Conservation (phyloP, 495 filamentous ascomycete species). For the Neurospora terricola region DNA sequence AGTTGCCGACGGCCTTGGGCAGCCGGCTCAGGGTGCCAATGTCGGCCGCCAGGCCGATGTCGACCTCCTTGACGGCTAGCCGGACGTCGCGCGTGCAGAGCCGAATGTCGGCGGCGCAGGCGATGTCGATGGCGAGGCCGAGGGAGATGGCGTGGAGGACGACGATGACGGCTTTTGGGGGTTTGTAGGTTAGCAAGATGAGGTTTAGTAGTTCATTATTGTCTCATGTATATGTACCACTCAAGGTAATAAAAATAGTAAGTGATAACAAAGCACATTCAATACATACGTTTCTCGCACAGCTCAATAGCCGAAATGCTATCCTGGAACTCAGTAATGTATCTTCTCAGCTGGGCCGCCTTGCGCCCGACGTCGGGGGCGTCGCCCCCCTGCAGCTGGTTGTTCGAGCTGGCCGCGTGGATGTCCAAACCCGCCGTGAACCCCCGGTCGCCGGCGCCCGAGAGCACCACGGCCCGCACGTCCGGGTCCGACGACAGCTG, state of each 20-base stretch:
- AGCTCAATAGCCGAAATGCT: conserved; percentile 66
- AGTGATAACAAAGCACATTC: background rate
- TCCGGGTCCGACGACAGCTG: conserved; percentile 60
- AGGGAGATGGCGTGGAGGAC: conserved; percentile 73
- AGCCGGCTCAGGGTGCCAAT: conserved; percentile 79
- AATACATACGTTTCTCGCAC: conserved; percentile 70
- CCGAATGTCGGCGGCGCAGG: conserved; percentile 69
- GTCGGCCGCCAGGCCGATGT: conserved; percentile 90
- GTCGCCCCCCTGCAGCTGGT: conserved; percentile 16
- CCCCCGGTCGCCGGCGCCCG: conserved; percentile 69
- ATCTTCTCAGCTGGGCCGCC: conserved; percentile 52
- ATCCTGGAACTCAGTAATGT: conserved; percentile 68
- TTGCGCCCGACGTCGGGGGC: conserved; percentile 53
- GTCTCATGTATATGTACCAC: background rate
- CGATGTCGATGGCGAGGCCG: conserved; percentile 79
- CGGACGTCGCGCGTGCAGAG: conserved; percentile 52
- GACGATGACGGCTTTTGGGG: conserved; percentile 61
- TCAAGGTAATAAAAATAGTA: too few relatives aligned
- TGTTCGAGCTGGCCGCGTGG: conserved; percentile 44
- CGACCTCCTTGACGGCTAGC: conserved; percentile 87
- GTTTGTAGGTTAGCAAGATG: background rate
- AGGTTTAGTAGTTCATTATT: background rate
- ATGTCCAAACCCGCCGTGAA: conserved; percentile 85
- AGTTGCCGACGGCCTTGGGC: conserved; percentile 69
- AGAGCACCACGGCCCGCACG: conserved; percentile 72